A percentile compares a stretch with the other conserved stretches of the same genome.
These are phyloP conservation scores for Chlorella variabilis DNA, from an alignment of 163 green algal genomes.

Conservation along the genomic window DNA sequence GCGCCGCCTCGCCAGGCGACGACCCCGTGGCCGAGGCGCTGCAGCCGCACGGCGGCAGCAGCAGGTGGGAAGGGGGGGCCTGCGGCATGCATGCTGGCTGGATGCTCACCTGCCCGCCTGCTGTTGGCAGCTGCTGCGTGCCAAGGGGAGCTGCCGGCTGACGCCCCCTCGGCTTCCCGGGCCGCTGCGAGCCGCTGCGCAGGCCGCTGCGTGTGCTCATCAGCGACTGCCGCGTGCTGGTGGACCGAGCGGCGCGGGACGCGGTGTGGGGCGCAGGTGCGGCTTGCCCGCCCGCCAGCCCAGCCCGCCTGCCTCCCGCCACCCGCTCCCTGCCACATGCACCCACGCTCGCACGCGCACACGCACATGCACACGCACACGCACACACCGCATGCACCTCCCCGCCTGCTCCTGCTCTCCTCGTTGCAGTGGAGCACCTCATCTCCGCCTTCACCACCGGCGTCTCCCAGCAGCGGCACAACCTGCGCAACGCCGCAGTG, in stretches of 20 bases:
- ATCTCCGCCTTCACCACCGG: constrained; percentile 27
- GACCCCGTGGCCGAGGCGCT: constrained; percentile 3
- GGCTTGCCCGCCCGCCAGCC: neutral
- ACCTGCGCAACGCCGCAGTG: neutral
- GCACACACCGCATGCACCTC: neutral
- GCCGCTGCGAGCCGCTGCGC: no score
- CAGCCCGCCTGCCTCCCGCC: no score
- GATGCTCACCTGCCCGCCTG: neutral
- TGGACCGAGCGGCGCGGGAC: constrained; percentile 53
- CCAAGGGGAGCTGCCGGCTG: neutral
- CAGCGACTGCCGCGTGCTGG: constrained; percentile 51
- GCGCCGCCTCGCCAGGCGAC: neutral
- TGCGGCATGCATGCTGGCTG: neutral
- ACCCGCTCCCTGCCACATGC: no score
- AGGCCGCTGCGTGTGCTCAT: constrained; percentile 42
- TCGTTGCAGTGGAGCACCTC: constrained; percentile 28
- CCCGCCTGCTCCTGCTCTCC: neutral
- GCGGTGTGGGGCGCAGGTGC: constrained; percentile 42
- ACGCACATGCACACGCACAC: no score
- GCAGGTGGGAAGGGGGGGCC: neutral
- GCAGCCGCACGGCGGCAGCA: neutral
- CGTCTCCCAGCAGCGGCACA: neutral
- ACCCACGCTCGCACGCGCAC: no score
- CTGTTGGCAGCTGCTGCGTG: neutral
- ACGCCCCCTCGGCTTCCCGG: no score